Base-by-base conservation (phyloP, 345 rosid species). In the Erysimum cheiranthoides region DNA sequence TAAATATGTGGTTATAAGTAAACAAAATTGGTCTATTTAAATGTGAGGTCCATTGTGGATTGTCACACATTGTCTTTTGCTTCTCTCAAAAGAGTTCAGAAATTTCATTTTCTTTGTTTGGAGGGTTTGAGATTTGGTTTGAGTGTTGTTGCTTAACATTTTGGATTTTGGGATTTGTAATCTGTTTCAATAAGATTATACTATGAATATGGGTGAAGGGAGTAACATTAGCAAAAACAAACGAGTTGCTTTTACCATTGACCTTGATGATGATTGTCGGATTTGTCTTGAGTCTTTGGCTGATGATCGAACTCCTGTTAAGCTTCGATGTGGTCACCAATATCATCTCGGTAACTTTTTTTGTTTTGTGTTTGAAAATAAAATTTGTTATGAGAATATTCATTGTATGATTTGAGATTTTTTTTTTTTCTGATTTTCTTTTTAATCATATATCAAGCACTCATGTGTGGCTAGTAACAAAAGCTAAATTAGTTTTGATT, bases 241-340 rank as follows among this genome's bases (percentile, higher is more conserved):
- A 45, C 18, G 7, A 45, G 49, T 13, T 45, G 16, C 8, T 45
- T 21, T 21, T 21, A 21, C 25, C 25, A 21, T 21, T 21, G 1
- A 21, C 25, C 25, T 21, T 53, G n/a, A 53, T 6, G 62, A 34
- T 34, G 42, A 34, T 4, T 58, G 62, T 31, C 10, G 10, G 39
- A 35, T 58, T 58, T 58, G 27, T 58, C 14, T 16, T 1, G 42
- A 58, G 42, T 35, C 42, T 9, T 2, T 58, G 42, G 25, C 5
- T 58, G 62, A n/a, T 34, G 27, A 34, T 34, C 46, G 16, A 10
- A 39, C 31, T 47, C 10, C 42, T 39, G 32, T 39, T 0, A 11
- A 11, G 10, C 47, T 61, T 61, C 32, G 10, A 61, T 61, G 66
- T 61, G 66, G 31, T 16, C 63, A 61, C 8, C 10, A 6, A 3